These are phyloP conservation scores for Priceomyces melissophilus DNA, from an alignment of 805 yeast species.

Conservation along the genomic window DNA sequence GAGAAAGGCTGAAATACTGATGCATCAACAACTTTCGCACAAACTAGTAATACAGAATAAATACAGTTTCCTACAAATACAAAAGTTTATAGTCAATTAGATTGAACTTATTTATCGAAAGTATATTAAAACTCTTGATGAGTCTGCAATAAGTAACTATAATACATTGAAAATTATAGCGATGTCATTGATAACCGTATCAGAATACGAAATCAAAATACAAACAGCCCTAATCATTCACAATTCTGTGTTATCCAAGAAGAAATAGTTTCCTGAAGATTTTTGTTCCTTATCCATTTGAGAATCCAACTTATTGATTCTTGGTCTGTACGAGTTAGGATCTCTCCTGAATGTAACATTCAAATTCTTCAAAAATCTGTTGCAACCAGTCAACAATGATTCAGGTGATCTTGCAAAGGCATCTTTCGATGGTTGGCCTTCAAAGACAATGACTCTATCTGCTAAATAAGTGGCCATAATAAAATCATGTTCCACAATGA, in stretches of 20 bases:
- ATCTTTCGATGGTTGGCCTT: constrained; percentile 85
- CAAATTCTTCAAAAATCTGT: constrained; percentile 92
- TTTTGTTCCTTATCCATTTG: constrained; percentile 99
- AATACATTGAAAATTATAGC: not conserved
- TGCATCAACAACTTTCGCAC: no score
- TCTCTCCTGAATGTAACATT: constrained; percentile 99
- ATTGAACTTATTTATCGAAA: no score
- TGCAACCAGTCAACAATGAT: constrained; percentile 93
- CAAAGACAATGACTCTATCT: constrained; percentile 97
- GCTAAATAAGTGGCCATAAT: constrained; percentile 99
- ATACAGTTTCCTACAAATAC: no score
- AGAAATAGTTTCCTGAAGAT: constrained; percentile 87
- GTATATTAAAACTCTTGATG: no score
- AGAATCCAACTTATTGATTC: constrained; percentile 95
- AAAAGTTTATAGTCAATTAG: no score
- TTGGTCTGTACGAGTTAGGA: constrained; percentile 96
- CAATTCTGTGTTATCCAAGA: constrained; percentile 66
- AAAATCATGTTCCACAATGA: constrained; percentile 99
- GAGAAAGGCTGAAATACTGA: no score
- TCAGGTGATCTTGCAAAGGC: constrained; percentile 89
- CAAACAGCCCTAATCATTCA: constrained; percentile 12
- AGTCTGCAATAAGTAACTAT: not conserved
- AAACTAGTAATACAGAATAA: no score
- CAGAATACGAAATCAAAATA: not conserved
- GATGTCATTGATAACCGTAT: constrained; percentile 1